A percentile compares a stretch with the other conserved stretches of the same genome.
phyloP scores from a whole-genome alignment of 2,329 filamentous ascomycete species.

The Dissoconium aciculare region DNA sequence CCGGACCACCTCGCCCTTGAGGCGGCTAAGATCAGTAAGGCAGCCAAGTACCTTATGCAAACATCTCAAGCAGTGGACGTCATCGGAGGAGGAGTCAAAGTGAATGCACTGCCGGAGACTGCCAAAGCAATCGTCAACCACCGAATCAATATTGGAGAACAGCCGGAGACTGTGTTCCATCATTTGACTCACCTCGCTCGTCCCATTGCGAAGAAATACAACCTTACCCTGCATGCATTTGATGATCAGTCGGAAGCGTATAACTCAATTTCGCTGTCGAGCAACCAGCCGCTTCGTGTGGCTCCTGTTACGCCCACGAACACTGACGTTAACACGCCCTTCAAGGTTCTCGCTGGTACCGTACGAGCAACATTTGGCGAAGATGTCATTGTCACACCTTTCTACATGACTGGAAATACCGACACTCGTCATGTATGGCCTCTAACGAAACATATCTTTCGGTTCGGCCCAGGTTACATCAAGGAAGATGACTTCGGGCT shows the following conservation, averaged over 20 bases:
- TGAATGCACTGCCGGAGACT: constrained; percentile 43
- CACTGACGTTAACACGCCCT: constrained; percentile 20
- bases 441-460: constrained; percentile 24
- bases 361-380: constrained; percentile 31
- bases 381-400: constrained; percentile 24
- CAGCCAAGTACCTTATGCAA: constrained; percentile 40
- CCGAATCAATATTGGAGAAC: constrained; percentile 42
- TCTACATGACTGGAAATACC: constrained; percentile 25
- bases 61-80: constrained; percentile 43
- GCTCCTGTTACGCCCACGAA: constrained; percentile 25
- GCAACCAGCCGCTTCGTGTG: constrained; percentile 16
- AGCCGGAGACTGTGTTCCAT: constrained; percentile 31
- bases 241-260: constrained; percentile 26
- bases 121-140: constrained; percentile 41
- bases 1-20: constrained; percentile 23
- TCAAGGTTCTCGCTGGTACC: constrained; percentile 27
- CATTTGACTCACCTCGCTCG: constrained; percentile 34
- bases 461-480: constrained; percentile 24
- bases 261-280: constrained; percentile 20
- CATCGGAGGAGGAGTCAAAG: constrained; percentile 41
- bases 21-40: constrained; percentile 26
- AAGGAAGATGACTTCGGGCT: constrained; percentile 16
- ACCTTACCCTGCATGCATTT: constrained; percentile 36
- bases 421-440: constrained; percentile 24
- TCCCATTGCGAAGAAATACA: constrained; percentile 35